Conservation (phyloP, 2,329 filamentous ascomycete genomes). For the Aspergillus bombycis region DNA sequence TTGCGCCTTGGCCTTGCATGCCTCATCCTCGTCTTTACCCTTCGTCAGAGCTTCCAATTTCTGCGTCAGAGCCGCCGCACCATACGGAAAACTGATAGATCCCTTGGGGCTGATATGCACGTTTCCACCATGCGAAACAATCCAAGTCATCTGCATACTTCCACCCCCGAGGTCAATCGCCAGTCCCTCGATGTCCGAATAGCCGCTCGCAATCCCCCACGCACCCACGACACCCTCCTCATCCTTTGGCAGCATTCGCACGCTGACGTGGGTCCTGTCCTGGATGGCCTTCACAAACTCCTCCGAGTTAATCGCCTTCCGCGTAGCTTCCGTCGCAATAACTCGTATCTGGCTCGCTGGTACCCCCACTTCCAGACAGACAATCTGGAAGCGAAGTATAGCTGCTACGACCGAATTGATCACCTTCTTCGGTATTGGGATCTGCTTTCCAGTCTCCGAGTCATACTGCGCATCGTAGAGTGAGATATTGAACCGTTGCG, state of each 20-base stretch:
- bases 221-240: slow-evolving; percentile 82
- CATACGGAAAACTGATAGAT: slow-evolving; percentile 68
- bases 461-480: slow-evolving; percentile 74
- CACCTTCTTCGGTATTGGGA: slow-evolving; percentile 60
- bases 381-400: slow-evolving; percentile 69
- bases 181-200: slow-evolving; percentile 69
- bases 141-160: slow-evolving; percentile 70
- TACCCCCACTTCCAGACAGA: slow-evolving; percentile 70
- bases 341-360: slow-evolving; percentile 65
- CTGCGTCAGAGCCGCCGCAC: slow-evolving; percentile 66
- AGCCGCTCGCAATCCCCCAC: slow-evolving; percentile 77
- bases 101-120: slow-evolving; percentile 58
- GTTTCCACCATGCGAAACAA: slow-evolving; percentile 55
- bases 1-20: slow-evolving; percentile 44
- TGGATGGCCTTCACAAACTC: slow-evolving; percentile 69
- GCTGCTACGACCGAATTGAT: slow-evolving; percentile 68
- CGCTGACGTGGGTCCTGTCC: slow-evolving; percentile 63
- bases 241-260: slow-evolving; percentile 74
- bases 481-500: slow-evolving; percentile 76
- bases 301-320: slow-evolving; percentile 73
- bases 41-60: slow-evolving; percentile 54
- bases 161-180: slow-evolving; percentile 82
- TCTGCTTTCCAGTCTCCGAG: slow-evolving; percentile 39
- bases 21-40: slow-evolving; percentile 41
- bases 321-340: slow-evolving; percentile 87